Percentiles rank a stretch among this genome's conserved stretches.
Evolutionary conservation across 2,329 filamentous ascomycete species (phyloP).

Genomic region (Ambrosiella xylebori): DNA sequence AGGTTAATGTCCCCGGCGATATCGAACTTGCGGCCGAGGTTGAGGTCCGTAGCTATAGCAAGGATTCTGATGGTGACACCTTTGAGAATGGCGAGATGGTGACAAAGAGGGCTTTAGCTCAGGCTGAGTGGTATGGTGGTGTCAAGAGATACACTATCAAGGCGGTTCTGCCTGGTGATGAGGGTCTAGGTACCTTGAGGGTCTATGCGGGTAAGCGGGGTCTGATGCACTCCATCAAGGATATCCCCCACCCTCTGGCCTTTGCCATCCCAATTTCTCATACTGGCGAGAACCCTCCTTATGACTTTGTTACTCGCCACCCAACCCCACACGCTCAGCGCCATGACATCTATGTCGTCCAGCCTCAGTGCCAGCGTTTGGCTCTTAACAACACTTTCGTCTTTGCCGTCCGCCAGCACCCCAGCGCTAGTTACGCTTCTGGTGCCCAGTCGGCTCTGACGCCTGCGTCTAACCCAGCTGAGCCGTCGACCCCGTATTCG

Average conservation of each 20-base stretch:
- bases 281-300: conserved; percentile 79
- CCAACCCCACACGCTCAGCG: conserved; percentile 95
- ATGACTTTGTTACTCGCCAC: conserved; percentile 82
- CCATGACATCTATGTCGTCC: conserved; percentile 90
- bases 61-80: conserved; percentile 74
- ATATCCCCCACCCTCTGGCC: conserved; percentile 83
- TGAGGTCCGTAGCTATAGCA: conserved; percentile 62
- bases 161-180: conserved; percentile 76
- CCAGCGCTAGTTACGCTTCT: conserved; percentile 31
- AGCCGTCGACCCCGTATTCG: conserved; percentile 31
- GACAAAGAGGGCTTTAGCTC: conserved; percentile 71
- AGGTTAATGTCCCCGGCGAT: conserved; percentile 72
- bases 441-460: conserved; percentile 22
- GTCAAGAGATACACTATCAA: conserved; percentile 88
- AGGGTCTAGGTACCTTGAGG: conserved; percentile 74
- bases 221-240: conserved; percentile 92
- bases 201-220: conserved; percentile 88
- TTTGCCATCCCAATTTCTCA: conserved; percentile 82
- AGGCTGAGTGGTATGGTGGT: conserved; percentile 79
- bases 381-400: conserved; percentile 96
- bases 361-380: conserved; percentile 78
- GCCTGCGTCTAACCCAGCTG: conserved; percentile 30
- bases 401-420: conserved; percentile 87
- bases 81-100: conserved; percentile 84
- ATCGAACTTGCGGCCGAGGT: conserved; percentile 87